Base-by-base conservation (phyloP, 352 stramenopile genomes). In the Pilasporangium apinafurcum region DNA sequence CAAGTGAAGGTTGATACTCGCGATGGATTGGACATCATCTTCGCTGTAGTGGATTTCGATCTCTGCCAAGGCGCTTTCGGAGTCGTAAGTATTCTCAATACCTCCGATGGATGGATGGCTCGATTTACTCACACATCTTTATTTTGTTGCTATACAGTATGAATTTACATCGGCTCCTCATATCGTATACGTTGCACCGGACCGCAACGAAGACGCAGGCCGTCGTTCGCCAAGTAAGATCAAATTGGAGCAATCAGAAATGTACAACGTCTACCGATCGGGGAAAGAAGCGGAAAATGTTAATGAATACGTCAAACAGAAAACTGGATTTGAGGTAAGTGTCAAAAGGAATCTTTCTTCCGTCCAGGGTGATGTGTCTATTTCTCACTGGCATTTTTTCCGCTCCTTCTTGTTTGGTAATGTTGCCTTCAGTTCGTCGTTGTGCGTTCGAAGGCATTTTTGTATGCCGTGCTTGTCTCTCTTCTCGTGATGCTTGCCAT, bases 251-350 rank as follows among this genome's bases (percentile, higher is more conserved):
- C 48, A 65, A 14, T 47, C 67, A 37, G 61, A 93, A 56, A 51
- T 89, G 30, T 90, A 83, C 63, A 91, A 87, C 53, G 59, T 90
- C 14, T 90, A 91, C 58, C 74, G 77, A 37, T 58, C 72, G 37
- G 79, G 82, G 48, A 87, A 85, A 38, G 52, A 70, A 13, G 82
- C 82, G 2, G 78, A 93, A 31, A 32, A 70, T 32, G 75, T 93
- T 37, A 63, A 68, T 37, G 36, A 54, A 13, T 93, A 90, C 40
- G 68, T 93, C 44, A 82, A 82, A 62, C 67, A 84, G 29, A 85
- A 87, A 48, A 92, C 82, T 7, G 82, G 82, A 47, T 89, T 91
- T 37, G 75, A 90, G n/a, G 73, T 83, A 47, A 41, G 57, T 57
- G n/a, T n/a, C n/a, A n/a, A n/a, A n/a, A n/a, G n/a, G n/a, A n/a